phyloP scores from a whole-genome alignment of 2,329 filamentous ascomycete genomes.

The Rosellinia necatrix region DNA sequence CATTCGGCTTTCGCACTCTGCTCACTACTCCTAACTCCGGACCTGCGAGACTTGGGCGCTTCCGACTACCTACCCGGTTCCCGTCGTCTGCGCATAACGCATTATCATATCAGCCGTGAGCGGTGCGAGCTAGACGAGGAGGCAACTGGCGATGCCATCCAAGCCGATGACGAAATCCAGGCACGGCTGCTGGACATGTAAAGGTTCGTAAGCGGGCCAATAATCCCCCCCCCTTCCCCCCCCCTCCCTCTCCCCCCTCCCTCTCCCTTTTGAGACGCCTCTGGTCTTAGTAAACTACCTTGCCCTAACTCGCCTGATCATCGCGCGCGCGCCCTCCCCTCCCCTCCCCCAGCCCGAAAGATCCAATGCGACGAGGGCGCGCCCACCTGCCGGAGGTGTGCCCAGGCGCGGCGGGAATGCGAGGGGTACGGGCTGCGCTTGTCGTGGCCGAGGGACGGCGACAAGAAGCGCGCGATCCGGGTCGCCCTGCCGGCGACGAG shows the following conservation, averaged over 20 bases:
- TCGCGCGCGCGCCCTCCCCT: too few relatives aligned
- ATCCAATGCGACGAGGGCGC: conserved; percentile 30
- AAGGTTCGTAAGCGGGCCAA: conserved; percentile 27
- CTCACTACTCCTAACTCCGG: neutral
- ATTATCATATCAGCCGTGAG: neutral
- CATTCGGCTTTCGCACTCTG: conserved; percentile 5
- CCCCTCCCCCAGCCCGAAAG: conserved; percentile 29
- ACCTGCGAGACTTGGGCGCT: neutral
- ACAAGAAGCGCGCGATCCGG: conserved; percentile 34
- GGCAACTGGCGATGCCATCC: neutral
- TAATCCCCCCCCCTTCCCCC: too few relatives aligned
- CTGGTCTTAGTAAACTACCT: too few relatives aligned
- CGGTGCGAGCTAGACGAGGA: neutral
- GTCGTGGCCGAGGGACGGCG: conserved; percentile 38
- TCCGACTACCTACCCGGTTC: too few relatives aligned
- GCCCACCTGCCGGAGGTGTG: conserved; percentile 33
- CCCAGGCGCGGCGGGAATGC: conserved; percentile 29
- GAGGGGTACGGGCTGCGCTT: conserved; percentile 36
- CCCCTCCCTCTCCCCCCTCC: too few relatives aligned
- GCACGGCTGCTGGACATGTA: conserved; percentile 34
- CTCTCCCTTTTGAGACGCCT: too few relatives aligned
- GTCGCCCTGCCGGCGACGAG: neutral
- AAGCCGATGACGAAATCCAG: conserved; percentile 7
- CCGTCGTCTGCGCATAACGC: neutral
- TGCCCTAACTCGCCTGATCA: too few relatives aligned